phyloP scores from a whole-genome alignment of 1,284 basidiomycete genomes.

The Apiotrichum mycotoxinovorans region DNA sequence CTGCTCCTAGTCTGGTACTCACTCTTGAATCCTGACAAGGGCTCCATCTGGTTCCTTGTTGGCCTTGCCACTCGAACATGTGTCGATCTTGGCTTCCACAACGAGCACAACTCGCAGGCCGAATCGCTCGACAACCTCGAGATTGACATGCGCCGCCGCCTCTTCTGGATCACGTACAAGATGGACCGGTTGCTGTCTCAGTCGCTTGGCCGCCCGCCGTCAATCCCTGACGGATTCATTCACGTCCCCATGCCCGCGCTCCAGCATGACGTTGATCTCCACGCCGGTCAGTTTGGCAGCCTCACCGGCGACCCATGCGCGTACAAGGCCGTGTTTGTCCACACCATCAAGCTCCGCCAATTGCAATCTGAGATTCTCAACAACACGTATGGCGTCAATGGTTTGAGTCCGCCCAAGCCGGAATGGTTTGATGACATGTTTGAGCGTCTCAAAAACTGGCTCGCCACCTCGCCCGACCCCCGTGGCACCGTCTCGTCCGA shows the following conservation, averaged over 20 bases:
- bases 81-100: constrained; percentile 51
- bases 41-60: constrained; percentile 52
- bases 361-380: constrained; percentile 50
- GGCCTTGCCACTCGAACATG: constrained; percentile 50
- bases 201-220: constrained; percentile 49
- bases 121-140: constrained; percentile 48
- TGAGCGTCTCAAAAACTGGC: constrained; percentile 48
- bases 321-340: constrained; percentile 49
- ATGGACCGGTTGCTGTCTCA: constrained; percentile 49
- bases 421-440: constrained; percentile 51
- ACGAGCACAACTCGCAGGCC: constrained; percentile 46
- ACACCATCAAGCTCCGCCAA: constrained; percentile 47
- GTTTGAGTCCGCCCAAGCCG: constrained; percentile 33
- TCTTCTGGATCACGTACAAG: constrained; percentile 52
- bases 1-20: constrained; percentile 51
- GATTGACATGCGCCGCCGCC: constrained; percentile 49
- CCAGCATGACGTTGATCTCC: constrained; percentile 49
- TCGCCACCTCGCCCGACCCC: constrained; percentile 46
- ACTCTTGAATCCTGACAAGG: constrained; percentile 50
- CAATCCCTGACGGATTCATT: constrained; percentile 51
- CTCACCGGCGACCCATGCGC: constrained; percentile 42
- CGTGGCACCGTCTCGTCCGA: constrained; percentile 48
- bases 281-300: constrained; percentile 33
- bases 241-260: constrained; percentile 42
- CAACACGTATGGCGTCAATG: constrained; percentile 45